Percentiles rank a stretch among this genome's conserved stretches.
These are phyloP conservation scores for Helichrysum umbraculigerum DNA, from an alignment of 129 eudicot genomes.

Conservation along the genomic window DNA sequence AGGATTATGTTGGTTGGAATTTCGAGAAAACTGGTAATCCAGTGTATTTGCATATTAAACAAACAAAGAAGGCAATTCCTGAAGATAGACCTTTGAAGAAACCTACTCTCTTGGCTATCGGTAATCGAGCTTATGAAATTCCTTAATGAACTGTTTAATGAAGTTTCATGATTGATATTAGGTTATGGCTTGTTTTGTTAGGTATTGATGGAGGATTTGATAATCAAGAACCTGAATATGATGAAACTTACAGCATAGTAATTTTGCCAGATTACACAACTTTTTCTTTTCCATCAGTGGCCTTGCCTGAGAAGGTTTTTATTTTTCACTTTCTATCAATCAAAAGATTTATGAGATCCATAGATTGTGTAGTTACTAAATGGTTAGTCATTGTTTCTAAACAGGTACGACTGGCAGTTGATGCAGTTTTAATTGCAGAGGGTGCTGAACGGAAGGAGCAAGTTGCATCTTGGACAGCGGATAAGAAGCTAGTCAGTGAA, in stretches of 20 bases:
- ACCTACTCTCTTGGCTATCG: slow-evolving; percentile 92
- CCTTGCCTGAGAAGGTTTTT: slow-evolving; percentile 74
- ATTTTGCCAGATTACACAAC: slow-evolving; percentile 67
- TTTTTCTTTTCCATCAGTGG: slow-evolving; percentile 84
- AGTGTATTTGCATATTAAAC: slow-evolving; percentile 83
- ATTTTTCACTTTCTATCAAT: background rate
- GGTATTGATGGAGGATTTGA: slow-evolving; percentile 92
- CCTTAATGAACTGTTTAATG: background rate
- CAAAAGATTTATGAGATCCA: background rate
- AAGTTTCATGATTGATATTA: slow-evolving; percentile 1
- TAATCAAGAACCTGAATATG: slow-evolving; percentile 72
- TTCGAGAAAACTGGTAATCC: slow-evolving; percentile 83
- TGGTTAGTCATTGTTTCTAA: slow-evolving; percentile 13
- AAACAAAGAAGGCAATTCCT: slow-evolving; percentile 69
- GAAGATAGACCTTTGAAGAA: slow-evolving; percentile 94
- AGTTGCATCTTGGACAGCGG: slow-evolving; percentile 92
- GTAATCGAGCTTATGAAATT: slow-evolving; percentile 31
- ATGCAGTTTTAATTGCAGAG: slow-evolving; percentile 69
- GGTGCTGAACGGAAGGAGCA: slow-evolving; percentile 97
- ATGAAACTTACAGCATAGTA: slow-evolving; percentile 63
- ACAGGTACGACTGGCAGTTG: slow-evolving; percentile 93
- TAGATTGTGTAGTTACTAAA: background rate
- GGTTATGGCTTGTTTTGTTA: slow-evolving; percentile 31
- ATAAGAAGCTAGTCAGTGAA: slow-evolving; percentile 67
- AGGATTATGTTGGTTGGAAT: slow-evolving; percentile 84